Conservation (phyloP, 371 early-diverging fungal species). For the Globomyces sp. region DNA sequence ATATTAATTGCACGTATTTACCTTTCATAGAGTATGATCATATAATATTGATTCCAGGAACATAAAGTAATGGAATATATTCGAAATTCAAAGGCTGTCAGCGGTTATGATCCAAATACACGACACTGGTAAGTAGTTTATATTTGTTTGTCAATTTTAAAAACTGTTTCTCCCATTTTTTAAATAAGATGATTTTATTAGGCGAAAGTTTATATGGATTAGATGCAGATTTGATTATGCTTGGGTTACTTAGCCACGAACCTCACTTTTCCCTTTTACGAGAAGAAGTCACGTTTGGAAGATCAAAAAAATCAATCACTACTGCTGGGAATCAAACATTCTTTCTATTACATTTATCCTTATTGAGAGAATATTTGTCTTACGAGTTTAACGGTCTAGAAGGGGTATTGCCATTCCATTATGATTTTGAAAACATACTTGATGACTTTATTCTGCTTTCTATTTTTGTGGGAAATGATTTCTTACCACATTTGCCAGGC, state of each 20-base stretch:
- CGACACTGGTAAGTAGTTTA: conserved; percentile 67
- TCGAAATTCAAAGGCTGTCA: conserved; percentile 76
- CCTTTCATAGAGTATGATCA: too few species aligned
- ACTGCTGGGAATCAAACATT: conserved; percentile 48
- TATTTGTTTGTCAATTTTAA: too few species aligned
- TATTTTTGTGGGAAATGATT: conserved; percentile 98
- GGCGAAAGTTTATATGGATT: conserved; percentile 81
- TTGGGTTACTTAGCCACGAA: conserved; percentile 93
- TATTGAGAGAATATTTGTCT: conserved; percentile 90
- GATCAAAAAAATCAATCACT: conserved; percentile 52
- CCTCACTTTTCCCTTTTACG: conserved; percentile 95
- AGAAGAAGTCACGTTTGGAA: conserved; percentile 92
- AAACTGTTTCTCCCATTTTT: too few species aligned
- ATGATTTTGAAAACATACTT: conserved; percentile 89
- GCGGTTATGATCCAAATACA: conserved; percentile 77
- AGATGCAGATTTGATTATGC: conserved; percentile 99
- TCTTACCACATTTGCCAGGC: conserved; percentile 92
- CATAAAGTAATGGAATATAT: conserved; percentile 95
- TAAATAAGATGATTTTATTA: background rate
- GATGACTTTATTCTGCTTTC: conserved; percentile 96
- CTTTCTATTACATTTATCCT: conserved; percentile 70
- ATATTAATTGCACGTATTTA: too few species aligned
- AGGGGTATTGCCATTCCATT: conserved; percentile 54
- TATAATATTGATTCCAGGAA: conserved; percentile 31
- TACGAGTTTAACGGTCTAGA: conserved; percentile 72